phyloP scores from a whole-genome alignment of 345 rosid genomes.

The Turritis glabra region DNA sequence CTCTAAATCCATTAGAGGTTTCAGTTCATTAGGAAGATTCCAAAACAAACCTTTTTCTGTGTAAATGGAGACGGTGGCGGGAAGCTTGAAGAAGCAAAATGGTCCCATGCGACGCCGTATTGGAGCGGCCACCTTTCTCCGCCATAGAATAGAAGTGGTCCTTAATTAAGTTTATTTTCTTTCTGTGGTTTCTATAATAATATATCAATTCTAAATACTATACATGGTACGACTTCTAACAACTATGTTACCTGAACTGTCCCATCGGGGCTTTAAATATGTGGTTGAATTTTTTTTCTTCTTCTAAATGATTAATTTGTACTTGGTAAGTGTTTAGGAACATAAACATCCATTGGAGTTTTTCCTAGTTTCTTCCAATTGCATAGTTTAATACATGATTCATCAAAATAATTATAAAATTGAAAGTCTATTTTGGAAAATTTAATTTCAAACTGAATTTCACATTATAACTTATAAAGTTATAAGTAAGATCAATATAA shows the following conservation, averaged over 20 bases:
- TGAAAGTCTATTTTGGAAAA: no score
- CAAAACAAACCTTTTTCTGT: conserved; percentile 16
- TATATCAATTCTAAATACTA: conserved; percentile 8
- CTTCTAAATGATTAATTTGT: not conserved
- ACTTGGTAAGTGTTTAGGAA: not conserved
- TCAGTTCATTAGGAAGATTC: conserved; percentile 8
- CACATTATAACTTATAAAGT: no score
- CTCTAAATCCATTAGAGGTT: not conserved
- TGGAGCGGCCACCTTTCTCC: conserved; percentile 13
- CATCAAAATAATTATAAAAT: not conserved
- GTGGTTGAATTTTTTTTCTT: not conserved
- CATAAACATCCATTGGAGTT: not conserved
- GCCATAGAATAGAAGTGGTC: conserved; percentile 30
- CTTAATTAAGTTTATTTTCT: not conserved
- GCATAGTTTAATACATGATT: not conserved
- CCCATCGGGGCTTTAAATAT: conserved; percentile 10
- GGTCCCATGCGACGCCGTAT: conserved; percentile 38
- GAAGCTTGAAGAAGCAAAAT: conserved; percentile 32
- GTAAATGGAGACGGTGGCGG: conserved; percentile 18
- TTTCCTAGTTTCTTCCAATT: not conserved
- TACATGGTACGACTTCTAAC: conserved; percentile 33
- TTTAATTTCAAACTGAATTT: no score
- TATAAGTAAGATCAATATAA: not conserved
- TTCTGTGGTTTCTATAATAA: conserved; percentile 26
- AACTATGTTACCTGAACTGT: conserved; percentile 34